phyloP scores from a whole-genome alignment of 2,329 filamentous ascomycete genomes.

The Geosmithia flava region DNA sequence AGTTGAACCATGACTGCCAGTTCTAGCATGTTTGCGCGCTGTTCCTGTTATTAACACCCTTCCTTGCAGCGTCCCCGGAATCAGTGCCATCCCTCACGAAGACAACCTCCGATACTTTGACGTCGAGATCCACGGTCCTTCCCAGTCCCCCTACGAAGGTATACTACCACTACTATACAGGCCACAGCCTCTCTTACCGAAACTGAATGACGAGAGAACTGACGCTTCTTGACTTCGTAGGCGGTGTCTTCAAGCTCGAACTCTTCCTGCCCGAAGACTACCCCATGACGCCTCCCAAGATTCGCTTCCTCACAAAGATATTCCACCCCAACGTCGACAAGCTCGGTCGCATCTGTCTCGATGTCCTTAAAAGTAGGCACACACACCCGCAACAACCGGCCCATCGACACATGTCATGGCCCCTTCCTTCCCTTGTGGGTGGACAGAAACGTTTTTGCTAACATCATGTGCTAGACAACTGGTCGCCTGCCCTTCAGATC shows the following conservation, averaged over 20 bases:
- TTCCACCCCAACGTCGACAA: slow-evolving; percentile 99
- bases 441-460: slow-evolving; percentile 2
- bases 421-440: background rate
- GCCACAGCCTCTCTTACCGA: background rate
- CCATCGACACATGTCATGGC: background rate
- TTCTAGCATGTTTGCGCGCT: slow-evolving; percentile 2
- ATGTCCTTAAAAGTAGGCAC: slow-evolving; percentile 83
- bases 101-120: slow-evolving; percentile 98
- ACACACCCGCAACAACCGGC: background rate
- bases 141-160: slow-evolving; percentile 93
- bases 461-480: slow-evolving; percentile 58
- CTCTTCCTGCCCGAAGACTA: slow-evolving; percentile 98
- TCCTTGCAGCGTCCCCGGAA: slow-evolving; percentile 69
- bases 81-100: slow-evolving; percentile 89
- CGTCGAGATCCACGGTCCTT: slow-evolving; percentile 87
- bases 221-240: slow-evolving; percentile 16
- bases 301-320: slow-evolving; percentile 96
- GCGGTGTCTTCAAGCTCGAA: slow-evolving; percentile 89
- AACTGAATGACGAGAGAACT: background rate
- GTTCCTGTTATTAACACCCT: background rate
- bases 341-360: slow-evolving; percentile 89
- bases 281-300: slow-evolving; percentile 97
- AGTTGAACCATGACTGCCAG: background rate
- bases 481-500: slow-evolving; percentile 96
- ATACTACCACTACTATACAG: slow-evolving; percentile 1